Evolutionary conservation across 495 filamentous ascomycete genomes (phyloP).

Genomic region (Entonaema liquescens): DNA sequence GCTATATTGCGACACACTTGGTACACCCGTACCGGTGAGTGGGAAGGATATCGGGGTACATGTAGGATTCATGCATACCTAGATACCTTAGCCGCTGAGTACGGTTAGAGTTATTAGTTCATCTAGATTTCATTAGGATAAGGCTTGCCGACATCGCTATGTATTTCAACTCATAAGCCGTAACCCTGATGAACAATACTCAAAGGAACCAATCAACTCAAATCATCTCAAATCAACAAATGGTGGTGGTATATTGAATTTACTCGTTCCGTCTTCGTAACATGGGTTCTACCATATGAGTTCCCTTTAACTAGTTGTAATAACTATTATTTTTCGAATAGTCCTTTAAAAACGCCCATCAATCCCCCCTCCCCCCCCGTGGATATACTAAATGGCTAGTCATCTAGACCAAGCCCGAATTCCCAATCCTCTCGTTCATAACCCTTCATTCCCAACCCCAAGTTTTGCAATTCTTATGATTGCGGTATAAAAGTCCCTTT

Average conservation of each 20-base stretch:
- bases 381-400: conserved; percentile 26
- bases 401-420: conserved; percentile 45
- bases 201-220: neutral
- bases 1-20: conserved; percentile 29
- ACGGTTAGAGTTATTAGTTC: neutral
- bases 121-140: conserved; percentile 13
- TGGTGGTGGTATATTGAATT: conserved; percentile 32
- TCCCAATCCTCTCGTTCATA: conserved; percentile 23
- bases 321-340: conserved; percentile 36
- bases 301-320: conserved; percentile 4
- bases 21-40: conserved; percentile 19
- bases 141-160: conserved; percentile 26
- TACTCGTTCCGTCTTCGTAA: conserved; percentile 30
- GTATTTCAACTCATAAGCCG: neutral
- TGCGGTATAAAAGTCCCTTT: conserved; percentile 7
- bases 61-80: neutral
- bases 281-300: conserved; percentile 7
- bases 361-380: conserved; percentile 2
- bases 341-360: conserved; percentile 15
- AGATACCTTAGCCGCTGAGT: neutral
- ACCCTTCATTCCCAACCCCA: conserved; percentile 10
- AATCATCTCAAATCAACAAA: neutral
- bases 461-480: neutral
- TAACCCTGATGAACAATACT: neutral
- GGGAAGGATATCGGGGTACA: conserved; percentile 4